Evolutionary conservation across 2,329 filamentous ascomycete species (phyloP), one percentile per base, ranked within the genome.

Genomic region (Aspergillus aculeatinus): DNA sequence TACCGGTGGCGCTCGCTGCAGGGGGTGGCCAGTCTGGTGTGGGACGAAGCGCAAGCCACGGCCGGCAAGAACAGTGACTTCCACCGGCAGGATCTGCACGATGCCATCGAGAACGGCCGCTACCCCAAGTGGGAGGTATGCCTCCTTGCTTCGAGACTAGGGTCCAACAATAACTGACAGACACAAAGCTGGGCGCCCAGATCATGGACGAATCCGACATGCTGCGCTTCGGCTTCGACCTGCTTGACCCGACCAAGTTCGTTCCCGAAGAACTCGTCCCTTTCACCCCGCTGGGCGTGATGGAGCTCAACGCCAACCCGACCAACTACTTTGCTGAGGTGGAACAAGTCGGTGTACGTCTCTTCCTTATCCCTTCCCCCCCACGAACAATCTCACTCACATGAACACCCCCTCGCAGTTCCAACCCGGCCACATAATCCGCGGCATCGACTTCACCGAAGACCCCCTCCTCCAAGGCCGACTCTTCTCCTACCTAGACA

Each of bases 281-380:
- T 3, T 81, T 91, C 39, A 85, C 84, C 5, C 82, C 82, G 27
- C 77, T 92, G 11, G 89, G 89, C 39, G 83, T 88, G 62, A 81
- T 92, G 77, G 86, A 86, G 60, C 72, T 92, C 56, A 86, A 92
- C 74, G 82, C 82, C 31, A 91, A 92, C 70, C 87, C 87, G 0
- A 80, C 80, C 52, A 91, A 92, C 74, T 92, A 89, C 77, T 92
- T 92, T 71, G 85, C 89, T 5, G 89, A 92, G 74, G 90, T 87
- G 0, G 89, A 92, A 73, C 89, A 92, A 70, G 78, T 87, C 65
- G 86, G 85, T 83, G 84, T 85, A 73, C 59, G 79, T 68, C 29
- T 0, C 33, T 35, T 3, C 33, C 12, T 16, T 3, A 14, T 12
- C 19, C 23, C 21, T 31, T 5, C 4, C 14, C 9, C 35, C 14